These are phyloP conservation scores for Agrocybe praecox DNA, from an alignment of 768 basidiomycete species.

Conservation along the genomic window DNA sequence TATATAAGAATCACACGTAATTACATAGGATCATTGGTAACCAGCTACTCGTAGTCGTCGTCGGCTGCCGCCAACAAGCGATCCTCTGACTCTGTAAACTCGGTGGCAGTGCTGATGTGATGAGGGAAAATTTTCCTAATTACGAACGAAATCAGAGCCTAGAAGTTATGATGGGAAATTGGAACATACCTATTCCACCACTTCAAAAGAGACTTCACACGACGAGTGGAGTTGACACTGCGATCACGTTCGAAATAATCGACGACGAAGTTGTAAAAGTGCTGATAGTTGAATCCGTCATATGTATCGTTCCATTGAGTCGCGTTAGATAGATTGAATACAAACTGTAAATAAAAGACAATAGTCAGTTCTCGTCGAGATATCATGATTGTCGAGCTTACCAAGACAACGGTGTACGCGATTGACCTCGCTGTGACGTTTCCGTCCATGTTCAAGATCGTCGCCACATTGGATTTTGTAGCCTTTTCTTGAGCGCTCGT, in stretches of 20 bases:
- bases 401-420: constrained; percentile 31
- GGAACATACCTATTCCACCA: too few species aligned
- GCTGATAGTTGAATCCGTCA: neutral
- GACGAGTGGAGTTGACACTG: too few species aligned
- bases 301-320: neutral
- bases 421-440: constrained; percentile 27
- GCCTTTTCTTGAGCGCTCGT: neutral
- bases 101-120: too few species aligned
- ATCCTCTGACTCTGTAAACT: too few species aligned
- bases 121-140: too few species aligned
- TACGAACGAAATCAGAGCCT: too few species aligned
- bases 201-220: too few species aligned
- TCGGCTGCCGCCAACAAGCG: too few species aligned
- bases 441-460: constrained; percentile 14
- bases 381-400: constrained; percentile 4
- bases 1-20: too few species aligned
- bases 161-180: too few species aligned
- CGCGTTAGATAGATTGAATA: neutral
- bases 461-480: constrained; percentile 9
- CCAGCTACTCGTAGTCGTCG: too few species aligned
- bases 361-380: neutral
- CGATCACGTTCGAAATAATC: neutral
- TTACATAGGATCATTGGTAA: too few species aligned
- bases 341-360: neutral
- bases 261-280: neutral